Base-by-base conservation (phyloP, 2,329 filamentous ascomycete species). In the Alternaria brassicicola region DNA sequence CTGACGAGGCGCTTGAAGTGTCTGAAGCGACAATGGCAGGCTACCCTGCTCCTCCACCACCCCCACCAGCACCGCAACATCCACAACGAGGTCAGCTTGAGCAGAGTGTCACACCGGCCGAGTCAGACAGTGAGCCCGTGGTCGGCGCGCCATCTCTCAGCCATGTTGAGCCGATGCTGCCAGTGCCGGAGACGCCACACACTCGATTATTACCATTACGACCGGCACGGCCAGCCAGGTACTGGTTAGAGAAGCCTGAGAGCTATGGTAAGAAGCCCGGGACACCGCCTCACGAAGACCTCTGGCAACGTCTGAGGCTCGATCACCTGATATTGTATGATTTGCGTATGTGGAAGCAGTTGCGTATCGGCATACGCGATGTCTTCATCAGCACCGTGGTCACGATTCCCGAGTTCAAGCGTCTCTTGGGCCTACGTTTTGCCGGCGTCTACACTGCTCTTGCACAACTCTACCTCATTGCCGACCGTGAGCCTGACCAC, bases 341-440 rank as follows among this genome's bases (percentile, higher is more conserved):
- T 75, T 80, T 99, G 50, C 85, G 95, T 39, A 88, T 99, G 84
- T 99, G 95, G 95, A 99, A 99, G 79, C 95, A 93, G 75, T 86
- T 96, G 30, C 88, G 95, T 55, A 93, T 94, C 48, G 91, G 96
- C 73, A 84, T 99, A 55, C 89, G 95, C 30, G 91, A 97, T 63
- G 85, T 99, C 1, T 98, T 97, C 78, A 97, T 99, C 68, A 95
- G 92, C 47, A 99, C 95, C 0, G 92, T 99, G 5, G 93, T 99
- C 46, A 92, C 92, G 6, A 92, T 99, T 53, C 94, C 95, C 4
- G 87, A 96, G 73, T 99, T 99, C 84, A 99, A 99, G 80, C 89
- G 94, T 19, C 88, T 99, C 9, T 83, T 99, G 54, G 93, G 94
- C 2, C 82, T 99, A 41, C 88, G 95, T n/a, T 96, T 99, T 75